Evolutionary conservation across 1,139 yeast genomes (phyloP).

Genomic region (Magnusiomyces paraingens): DNA sequence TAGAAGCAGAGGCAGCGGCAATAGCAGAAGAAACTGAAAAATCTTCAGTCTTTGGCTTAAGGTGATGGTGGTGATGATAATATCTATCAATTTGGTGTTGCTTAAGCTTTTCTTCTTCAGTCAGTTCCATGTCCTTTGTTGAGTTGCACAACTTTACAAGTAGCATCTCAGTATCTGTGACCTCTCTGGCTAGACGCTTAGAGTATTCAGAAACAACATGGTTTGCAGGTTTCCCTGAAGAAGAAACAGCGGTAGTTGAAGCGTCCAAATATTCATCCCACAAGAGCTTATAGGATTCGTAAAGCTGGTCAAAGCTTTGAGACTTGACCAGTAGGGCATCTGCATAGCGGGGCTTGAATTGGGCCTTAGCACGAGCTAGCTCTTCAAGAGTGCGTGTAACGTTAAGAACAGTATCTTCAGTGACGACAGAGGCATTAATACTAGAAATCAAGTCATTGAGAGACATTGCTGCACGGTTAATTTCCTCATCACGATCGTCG

Average conservation of each 20-base stretch:
- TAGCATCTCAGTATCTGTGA: constrained; percentile 15
- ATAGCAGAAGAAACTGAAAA: no score
- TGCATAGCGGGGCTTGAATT: constrained; percentile 19
- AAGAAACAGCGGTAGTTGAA: constrained; percentile 7
- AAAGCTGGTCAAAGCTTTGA: constrained; percentile 18
- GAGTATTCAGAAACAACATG: constrained; percentile 14
- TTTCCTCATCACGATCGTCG: constrained; percentile 23
- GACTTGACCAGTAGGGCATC: constrained; percentile 22
- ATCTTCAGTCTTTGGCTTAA: background rate
- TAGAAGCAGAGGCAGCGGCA: background rate
- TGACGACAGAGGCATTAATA: constrained; percentile 26
- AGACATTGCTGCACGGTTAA: constrained; percentile 25
- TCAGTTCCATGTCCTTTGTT: constrained; percentile 5
- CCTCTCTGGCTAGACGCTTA: constrained; percentile 12
- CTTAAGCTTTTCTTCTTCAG: background rate
- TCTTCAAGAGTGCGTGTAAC: constrained; percentile 20
- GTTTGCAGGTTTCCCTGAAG: background rate
- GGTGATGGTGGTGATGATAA: background rate
- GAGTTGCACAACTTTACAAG: constrained; percentile 14
- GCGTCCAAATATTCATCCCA: constrained; percentile 17
- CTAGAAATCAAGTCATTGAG: constrained; percentile 28
- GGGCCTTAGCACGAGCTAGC: constrained; percentile 19
- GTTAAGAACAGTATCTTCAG: constrained; percentile 21
- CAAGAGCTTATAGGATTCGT: constrained; percentile 13
- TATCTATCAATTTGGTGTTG: background rate